Evolutionary conservation across 2,329 filamentous ascomycete genomes (phyloP).

Genomic region (Fusarium marasasianum): DNA sequence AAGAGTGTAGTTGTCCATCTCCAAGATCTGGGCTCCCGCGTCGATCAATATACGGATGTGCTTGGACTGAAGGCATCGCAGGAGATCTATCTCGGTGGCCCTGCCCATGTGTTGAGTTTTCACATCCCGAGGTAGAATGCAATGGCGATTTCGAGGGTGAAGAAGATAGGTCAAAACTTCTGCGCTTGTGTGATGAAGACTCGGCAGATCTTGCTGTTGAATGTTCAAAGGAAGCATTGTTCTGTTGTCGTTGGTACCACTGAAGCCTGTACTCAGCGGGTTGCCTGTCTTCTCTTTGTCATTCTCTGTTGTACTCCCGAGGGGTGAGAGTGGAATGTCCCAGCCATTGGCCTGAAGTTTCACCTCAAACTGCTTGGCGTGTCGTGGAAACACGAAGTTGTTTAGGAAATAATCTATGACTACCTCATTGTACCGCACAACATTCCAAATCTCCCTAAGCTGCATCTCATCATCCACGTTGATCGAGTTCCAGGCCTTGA

Average conservation of each 20-base stretch:
- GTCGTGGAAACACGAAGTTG: conserved; percentile 70
- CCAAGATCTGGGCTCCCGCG: conserved; percentile 70
- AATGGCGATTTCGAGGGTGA: conserved; percentile 60
- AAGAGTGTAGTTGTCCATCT: conserved; percentile 64
- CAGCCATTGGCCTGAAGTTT: conserved; percentile 75
- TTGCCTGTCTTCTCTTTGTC: conserved; percentile 5
- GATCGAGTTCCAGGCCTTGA: conserved; percentile 66
- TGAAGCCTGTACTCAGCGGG: conserved; percentile 71
- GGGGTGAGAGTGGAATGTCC: conserved; percentile 67
- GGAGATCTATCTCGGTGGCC: conserved; percentile 47
- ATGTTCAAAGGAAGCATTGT: conserved; percentile 69
- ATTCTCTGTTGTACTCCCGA: neutral
- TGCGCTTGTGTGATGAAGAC: conserved; percentile 69
- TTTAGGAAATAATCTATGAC: conserved; percentile 71
- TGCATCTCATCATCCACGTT: conserved; percentile 69
- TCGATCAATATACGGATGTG: conserved; percentile 68
- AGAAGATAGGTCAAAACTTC: conserved; percentile 70
- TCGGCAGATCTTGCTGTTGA: conserved; percentile 66
- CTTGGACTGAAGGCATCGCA: conserved; percentile 6
- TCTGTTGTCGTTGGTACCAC: conserved; percentile 75
- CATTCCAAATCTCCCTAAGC: conserved; percentile 61
- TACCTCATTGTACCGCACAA: conserved; percentile 58
- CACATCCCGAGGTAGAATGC: conserved; percentile 46
- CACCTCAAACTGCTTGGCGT: conserved; percentile 71
- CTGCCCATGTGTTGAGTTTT: conserved; percentile 55